Percentiles rank a stretch among this genome's conserved stretches.
These are phyloP conservation scores for Stevia rebaudiana DNA, from an alignment of 140 eudicot species.

Conservation along the genomic window DNA sequence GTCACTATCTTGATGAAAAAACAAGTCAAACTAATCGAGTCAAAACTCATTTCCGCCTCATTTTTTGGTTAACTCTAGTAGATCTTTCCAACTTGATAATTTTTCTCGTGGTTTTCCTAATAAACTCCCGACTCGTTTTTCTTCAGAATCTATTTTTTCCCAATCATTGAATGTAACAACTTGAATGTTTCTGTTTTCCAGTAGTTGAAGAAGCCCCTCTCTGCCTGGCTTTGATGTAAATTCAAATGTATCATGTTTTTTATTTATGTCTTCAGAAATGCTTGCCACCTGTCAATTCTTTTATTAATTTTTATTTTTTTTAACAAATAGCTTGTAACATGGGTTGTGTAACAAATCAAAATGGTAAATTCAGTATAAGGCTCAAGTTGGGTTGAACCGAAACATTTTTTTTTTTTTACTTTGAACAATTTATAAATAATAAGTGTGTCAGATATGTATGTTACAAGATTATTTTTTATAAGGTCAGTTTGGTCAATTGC, in stretches of 20 bases:
- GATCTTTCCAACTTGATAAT: constrained; percentile 50
- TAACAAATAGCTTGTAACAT: not conserved
- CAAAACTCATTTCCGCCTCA: constrained; percentile 19
- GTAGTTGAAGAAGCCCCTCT: constrained; percentile 56
- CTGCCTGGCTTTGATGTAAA: constrained; percentile 52
- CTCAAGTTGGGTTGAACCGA: not conserved
- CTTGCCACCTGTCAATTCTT: constrained; percentile 58
- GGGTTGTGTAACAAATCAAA: not conserved
- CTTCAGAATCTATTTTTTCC: constrained; percentile 87
- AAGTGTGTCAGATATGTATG: not conserved
- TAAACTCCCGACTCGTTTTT: constrained; percentile 63
- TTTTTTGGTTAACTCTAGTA: constrained; percentile 44
- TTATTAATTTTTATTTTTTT: constrained; percentile 6
- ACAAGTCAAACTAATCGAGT: not conserved
- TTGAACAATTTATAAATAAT: not conserved
- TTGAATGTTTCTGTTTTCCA: constrained; percentile 51
- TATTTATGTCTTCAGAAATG: constrained; percentile 59
- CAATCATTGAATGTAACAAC: constrained; percentile 56
- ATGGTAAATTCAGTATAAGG: not conserved
- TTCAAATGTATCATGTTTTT: constrained; percentile 21
- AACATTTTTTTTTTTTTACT: not conserved
- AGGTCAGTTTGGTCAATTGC: no score
- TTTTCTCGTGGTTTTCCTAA: constrained; percentile 74
- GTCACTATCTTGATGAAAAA: not conserved
- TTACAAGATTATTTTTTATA: no score